A percentile compares a stretch with the other conserved stretches of the same genome.
These are phyloP conservation scores for Soucietia sequanensis DNA, from an alignment of 805 yeast species.

Conservation along the genomic window DNA sequence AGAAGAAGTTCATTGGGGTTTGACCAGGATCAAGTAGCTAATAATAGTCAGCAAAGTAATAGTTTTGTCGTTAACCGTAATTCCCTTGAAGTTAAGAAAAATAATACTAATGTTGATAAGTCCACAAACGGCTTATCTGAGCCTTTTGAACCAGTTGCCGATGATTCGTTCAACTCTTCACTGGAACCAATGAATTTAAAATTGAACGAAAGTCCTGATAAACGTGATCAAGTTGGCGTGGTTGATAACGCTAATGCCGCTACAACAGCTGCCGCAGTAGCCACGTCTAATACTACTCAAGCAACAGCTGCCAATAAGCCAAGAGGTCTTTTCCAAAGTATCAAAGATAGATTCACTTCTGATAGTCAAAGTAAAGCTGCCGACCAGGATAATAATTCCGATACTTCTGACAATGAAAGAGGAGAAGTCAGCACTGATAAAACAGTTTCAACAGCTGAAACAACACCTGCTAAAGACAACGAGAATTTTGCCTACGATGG, in stretches of 20 bases:
- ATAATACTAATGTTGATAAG: not conserved
- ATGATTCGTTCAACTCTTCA: no score
- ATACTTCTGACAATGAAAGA: conserved; percentile 7
- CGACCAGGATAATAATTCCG: conserved; percentile 3
- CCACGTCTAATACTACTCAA: conserved; percentile 6
- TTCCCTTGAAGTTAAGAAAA: no score
- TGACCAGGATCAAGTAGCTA: no score
- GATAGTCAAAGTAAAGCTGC: conserved; percentile 6
- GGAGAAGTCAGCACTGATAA: conserved; percentile 17
- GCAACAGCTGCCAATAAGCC: conserved; percentile 11
- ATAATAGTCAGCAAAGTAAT: no score
- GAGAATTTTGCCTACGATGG: conserved; percentile 6
- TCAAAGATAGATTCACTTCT: conserved; percentile 27
- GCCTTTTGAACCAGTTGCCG: conserved; percentile 13
- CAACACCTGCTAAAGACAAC: conserved; percentile 25
- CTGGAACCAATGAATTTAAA: conserved; percentile 1
- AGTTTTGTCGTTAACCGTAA: not conserved
- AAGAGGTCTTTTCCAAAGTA: conserved; percentile 34
- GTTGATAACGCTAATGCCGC: conserved; percentile 9
- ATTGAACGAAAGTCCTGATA: conserved; percentile 1
- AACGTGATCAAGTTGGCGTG: conserved; percentile 4
- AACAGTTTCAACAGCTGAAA: conserved; percentile 26
- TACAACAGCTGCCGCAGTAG: conserved; percentile 7
- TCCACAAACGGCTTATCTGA: conserved; percentile 4
- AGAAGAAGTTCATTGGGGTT: not conserved